Conservation (phyloP, 371 early-diverging fungal genomes). For the Sporodiniella umbellata region DNA sequence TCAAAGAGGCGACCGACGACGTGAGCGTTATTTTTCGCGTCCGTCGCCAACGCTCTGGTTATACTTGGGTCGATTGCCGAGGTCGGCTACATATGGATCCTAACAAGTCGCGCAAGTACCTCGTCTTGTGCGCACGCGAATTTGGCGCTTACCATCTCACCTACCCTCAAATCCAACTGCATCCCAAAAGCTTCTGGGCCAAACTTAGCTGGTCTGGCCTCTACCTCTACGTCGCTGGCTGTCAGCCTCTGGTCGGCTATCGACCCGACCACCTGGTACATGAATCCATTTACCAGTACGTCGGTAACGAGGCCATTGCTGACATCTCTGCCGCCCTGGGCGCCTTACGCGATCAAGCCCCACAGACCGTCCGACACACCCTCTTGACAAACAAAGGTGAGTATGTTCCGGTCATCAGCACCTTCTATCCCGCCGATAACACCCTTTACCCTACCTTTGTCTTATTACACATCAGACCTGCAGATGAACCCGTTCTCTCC, state of each 20-base stretch:
- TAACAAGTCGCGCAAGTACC: constrained; percentile 51
- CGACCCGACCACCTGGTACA: constrained; percentile 36
- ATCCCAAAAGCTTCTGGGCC: constrained; percentile 49
- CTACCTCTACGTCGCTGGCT: constrained; percentile 40
- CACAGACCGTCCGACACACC: constrained; percentile 24
- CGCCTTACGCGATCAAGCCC: constrained; percentile 24
- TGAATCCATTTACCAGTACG: constrained; percentile 45
- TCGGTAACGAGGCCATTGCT: constrained; percentile 38
- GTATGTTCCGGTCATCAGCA: constrained; percentile 28
- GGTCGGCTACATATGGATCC: constrained; percentile 53
- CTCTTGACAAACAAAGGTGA: constrained; percentile 39
- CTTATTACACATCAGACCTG: constrained; percentile 24
- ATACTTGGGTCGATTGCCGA: constrained; percentile 54
- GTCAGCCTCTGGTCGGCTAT: constrained; percentile 33
- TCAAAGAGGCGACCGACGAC: constrained; percentile 34
- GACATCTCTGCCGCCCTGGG: constrained; percentile 36
- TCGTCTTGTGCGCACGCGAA: constrained; percentile 52
- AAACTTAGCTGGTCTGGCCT: constrained; percentile 56
- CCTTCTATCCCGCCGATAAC: constrained; percentile 42
- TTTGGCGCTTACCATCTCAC: constrained; percentile 25
- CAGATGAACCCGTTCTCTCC: too few species aligned
- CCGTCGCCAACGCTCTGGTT: constrained; percentile 45
- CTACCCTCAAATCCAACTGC: neutral
- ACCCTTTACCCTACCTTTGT: constrained; percentile 26
- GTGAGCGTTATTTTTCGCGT: constrained; percentile 48